These are phyloP conservation scores for Stephania cephalantha DNA, from an alignment of 164 flowering plant species.

Conservation along the genomic window DNA sequence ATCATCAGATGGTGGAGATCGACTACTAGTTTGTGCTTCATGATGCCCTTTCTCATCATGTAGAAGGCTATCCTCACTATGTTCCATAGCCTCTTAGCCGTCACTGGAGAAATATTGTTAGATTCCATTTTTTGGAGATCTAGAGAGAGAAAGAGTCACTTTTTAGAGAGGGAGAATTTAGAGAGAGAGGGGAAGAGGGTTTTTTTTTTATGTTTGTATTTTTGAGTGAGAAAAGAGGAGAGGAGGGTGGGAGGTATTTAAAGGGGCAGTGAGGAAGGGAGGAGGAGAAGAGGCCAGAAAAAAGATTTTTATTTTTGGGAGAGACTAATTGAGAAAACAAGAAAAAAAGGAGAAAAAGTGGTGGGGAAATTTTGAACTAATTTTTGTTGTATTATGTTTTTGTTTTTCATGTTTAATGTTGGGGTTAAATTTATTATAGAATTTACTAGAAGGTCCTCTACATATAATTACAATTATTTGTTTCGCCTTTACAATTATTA, in stretches of 20 bases:
- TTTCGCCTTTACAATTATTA: neutral
- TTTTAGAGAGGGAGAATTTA: constrained; percentile 1
- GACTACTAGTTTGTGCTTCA: constrained; percentile 31
- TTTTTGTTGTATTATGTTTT: neutral
- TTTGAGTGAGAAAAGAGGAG: neutral
- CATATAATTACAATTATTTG: neutral
- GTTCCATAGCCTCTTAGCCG: constrained; percentile 33
- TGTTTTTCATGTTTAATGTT: neutral
- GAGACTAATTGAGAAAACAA: neutral
- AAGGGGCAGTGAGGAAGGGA: constrained; percentile 1
- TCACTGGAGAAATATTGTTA: constrained; percentile 2
- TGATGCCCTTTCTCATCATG: constrained; percentile 39
- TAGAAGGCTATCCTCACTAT: constrained; percentile 24
- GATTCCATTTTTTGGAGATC: constrained; percentile 1
- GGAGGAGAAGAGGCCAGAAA: neutral
- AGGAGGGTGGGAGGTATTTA: constrained; percentile 10
- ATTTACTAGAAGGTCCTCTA: neutral
- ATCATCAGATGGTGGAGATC: constrained; percentile 37
- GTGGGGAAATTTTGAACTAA: neutral
- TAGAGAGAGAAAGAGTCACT: constrained; percentile 1
- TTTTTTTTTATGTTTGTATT: neutral
- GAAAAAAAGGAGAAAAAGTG: neutral
- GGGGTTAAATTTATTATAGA: neutral
- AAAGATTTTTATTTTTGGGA: neutral
- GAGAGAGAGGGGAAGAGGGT: constrained; percentile 16